Evolutionary conservation across 1,284 basidiomycete species (phyloP), one percentile per base, ranked within the genome.

Genomic region (Melampsora americana): DNA sequence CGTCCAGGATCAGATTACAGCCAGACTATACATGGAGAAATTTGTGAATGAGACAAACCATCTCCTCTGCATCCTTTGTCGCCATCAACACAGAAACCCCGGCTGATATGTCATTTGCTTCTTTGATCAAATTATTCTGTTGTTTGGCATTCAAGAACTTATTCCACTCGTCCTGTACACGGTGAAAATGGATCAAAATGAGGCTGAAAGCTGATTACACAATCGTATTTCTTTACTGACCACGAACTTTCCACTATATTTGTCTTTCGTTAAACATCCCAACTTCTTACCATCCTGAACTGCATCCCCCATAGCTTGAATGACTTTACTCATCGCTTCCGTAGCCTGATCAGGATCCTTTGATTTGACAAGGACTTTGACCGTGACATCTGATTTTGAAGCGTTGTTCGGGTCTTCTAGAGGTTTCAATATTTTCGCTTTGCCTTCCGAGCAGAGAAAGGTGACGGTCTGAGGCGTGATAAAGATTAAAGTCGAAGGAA

Each of bases 41-140:
- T 18, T 18, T 66, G 11, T 16, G 23, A 35, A 28, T 35, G 26
- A 42, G 44, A 68, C 46, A 44, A 39, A 74, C 71, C 26, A 23
- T 81, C 82, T 98, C 95, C 44, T 96, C 92, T 20, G 89, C 88
- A 80, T 98, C 95, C 83, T 97, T 98, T 35, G 90, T 87, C 0
- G 91, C 89, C 85, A 96, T 89, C 69, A 93, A 85, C 0, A 89
- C 85, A 0, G 93, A 91, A n/a, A 97, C 84, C 0, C 90, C 88
- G 2, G 88, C 84, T 0, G 89, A 86, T 81, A 95, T 90, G 81
- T 98, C 95, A 35, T 91, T 85, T 35, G 89, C 82, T 79, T 94
- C 30, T 28, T 74, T 64, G 20, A 66, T n/a, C 35, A 74, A 66
- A 16, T 11, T 23, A 35, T 59, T 35, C 39, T 66, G 56, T 26